Evolutionary conservation across 257 asterid species (phyloP).

Genomic region (Orobanche coerulescens): DNA sequence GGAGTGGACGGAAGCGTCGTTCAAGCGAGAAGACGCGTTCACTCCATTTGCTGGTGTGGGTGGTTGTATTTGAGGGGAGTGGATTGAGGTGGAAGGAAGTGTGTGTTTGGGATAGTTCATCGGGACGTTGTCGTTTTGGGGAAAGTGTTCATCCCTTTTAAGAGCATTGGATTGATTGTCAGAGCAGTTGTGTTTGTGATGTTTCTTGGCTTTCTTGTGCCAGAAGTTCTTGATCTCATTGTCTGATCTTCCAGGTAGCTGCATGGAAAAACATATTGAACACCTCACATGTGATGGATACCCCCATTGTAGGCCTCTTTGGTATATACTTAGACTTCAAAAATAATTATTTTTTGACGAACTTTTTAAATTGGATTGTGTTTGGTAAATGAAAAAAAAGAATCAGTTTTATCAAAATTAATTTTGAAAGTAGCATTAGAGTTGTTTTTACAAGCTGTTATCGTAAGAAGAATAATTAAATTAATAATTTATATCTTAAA

Average conservation of each 20-base stretch:
- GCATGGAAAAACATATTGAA: slow-evolving; percentile 21
- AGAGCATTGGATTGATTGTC: background rate
- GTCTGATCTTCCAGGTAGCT: slow-evolving; percentile 61
- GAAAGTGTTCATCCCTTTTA: background rate
- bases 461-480: too few species aligned
- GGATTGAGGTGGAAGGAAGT: background rate
- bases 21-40: background rate
- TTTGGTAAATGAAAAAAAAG: too few species aligned
- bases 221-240: slow-evolving; percentile 59
- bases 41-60: background rate
- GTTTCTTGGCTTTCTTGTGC: slow-evolving; percentile 52
- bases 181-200: slow-evolving; percentile 25
- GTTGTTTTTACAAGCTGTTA: too few species aligned
- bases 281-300: background rate
- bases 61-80: slow-evolving; percentile 14
- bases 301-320: too few species aligned
- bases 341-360: too few species aligned
- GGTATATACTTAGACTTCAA: too few species aligned
- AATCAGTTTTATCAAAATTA: too few species aligned
- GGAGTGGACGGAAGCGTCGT: slow-evolving; percentile 14
- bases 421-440: too few species aligned
- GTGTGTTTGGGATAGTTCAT: background rate
- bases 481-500: too few species aligned
- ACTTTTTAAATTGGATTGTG: too few species aligned
- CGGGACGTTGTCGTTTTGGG: background rate